These are phyloP conservation scores for Diaporthe vexans DNA, from an alignment of 2,329 filamentous ascomycete species.

Conservation along the genomic window DNA sequence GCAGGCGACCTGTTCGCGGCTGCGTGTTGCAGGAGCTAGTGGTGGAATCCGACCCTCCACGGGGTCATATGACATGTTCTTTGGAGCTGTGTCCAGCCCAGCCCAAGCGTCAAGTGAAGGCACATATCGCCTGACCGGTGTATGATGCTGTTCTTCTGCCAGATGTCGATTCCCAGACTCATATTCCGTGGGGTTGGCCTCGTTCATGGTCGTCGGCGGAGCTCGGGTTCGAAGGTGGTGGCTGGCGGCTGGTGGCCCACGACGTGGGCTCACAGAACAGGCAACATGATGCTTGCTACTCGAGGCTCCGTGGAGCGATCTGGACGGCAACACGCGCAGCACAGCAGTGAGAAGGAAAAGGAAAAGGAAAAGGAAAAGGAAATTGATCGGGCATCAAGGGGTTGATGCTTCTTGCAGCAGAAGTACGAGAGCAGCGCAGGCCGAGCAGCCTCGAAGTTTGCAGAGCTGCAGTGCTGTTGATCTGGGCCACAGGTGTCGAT, in stretches of 20 bases:
- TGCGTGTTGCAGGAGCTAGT: not conserved
- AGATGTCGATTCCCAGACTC: not conserved
- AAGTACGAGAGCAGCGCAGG: not conserved
- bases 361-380: not conserved
- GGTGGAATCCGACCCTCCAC: not conserved
- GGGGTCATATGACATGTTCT: not conserved
- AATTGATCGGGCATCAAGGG: not conserved
- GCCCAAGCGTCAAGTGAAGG: not conserved
- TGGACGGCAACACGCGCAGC: too few species aligned
- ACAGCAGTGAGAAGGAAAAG: not conserved
- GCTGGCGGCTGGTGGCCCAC: not conserved
- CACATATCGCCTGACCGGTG: not conserved
- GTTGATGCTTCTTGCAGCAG: not conserved
- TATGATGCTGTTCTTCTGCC: too few species aligned
- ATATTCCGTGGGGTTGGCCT: too few species aligned
- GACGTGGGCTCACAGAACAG: not conserved
- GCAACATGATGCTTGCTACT: not conserved
- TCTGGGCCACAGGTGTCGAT: not conserved
- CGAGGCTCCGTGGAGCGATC: not conserved
- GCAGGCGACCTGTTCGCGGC: not conserved
- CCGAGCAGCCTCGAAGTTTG: too few species aligned
- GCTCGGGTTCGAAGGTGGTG: too few species aligned
- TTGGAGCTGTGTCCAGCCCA: not conserved
- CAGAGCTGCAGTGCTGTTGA: not conserved
- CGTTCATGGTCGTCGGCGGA: not conserved